Base-by-base conservation (phyloP, 441 rosid genomes). In the Euphorbia schlechtendalii region DNA sequence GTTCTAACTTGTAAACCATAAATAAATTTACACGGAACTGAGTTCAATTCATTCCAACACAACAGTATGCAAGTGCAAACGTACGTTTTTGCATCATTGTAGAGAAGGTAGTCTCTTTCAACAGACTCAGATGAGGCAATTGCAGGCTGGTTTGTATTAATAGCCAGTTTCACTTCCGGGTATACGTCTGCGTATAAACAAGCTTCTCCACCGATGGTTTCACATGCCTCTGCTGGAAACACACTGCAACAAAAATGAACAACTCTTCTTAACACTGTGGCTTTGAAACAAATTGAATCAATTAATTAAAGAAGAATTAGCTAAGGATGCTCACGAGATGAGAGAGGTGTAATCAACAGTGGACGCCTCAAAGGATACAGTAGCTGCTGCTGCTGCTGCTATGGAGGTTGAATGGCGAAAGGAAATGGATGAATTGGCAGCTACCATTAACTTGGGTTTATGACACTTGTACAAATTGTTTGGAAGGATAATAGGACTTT, bases 221-320 rank as follows among this genome's bases (percentile, higher is more conserved):
- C 96, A 25, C 96, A 89, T 60, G 96, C 96, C 74, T 89, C 96
- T 4, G 83, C 94, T 72, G 96, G 96, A 66, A 89, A 89, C 38
- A 89, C 94, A 61, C 94, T 89, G 74, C 18, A 15, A 11, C 55
- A 38, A 15, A n/a, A n/a, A n/a, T n/a, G n/a, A n/a, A n/a, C n/a
- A n/a, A n/a, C n/a, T n/a, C n/a, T n/a, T n/a, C 24, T 17, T 8
- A 13, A 2, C 15, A 10, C 1, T 54, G 0, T 7, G 2, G 20
- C 22, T 27, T 58, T 8, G 30, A 18, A 56, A 25, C 41, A 11
- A 21, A 38, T 22, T 14, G 15, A 54, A 17, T 41, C 7, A 13
- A 63, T 36, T 41, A 41, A 9, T 12, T 22, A 12, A 40, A n/a
- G 0, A 38, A 21, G 20, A 56, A 24, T 43, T 28, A 48, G 7